Conservation (phyloP, 139 green algal species). For the Penium margaritaceum region DNA sequence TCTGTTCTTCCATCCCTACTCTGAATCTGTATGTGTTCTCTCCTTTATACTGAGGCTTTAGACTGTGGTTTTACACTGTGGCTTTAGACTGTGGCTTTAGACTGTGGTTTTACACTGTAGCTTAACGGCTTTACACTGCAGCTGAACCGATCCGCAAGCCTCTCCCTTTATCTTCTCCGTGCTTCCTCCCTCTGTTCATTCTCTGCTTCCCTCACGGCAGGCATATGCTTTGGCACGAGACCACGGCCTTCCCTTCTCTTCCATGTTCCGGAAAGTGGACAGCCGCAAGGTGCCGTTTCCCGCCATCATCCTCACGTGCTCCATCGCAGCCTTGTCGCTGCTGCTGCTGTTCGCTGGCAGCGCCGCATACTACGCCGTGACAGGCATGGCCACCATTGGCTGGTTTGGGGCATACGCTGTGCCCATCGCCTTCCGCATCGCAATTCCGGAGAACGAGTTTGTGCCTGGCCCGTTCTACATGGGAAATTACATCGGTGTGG, state of each 20-base stretch:
- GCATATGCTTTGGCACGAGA: constrained; percentile 12
- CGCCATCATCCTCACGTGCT: neutral
- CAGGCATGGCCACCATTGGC: constrained; percentile 15
- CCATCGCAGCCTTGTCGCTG: neutral
- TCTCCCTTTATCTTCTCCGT: too few species aligned
- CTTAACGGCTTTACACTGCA: too few species aligned
- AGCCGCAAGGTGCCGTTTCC: neutral
- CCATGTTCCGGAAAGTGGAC: neutral
- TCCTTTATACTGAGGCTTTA: too few species aligned
- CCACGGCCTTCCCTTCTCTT: constrained; percentile 13
- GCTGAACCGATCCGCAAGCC: too few species aligned
- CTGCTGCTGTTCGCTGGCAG: neutral
- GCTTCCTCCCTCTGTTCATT: neutral
- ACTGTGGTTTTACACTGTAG: too few species aligned
- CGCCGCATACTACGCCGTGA: constrained; percentile 8
- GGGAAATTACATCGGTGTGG: constrained; percentile 13
- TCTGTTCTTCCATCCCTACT: too few species aligned
- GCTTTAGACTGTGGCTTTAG: too few species aligned
- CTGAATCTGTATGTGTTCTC: too few species aligned
- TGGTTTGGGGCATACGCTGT: constrained; percentile 28
- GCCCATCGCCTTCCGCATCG: constrained; percentile 33
- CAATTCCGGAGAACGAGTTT: neutral
- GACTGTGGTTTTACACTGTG: too few species aligned
- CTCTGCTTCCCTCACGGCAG: neutral
- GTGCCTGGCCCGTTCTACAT: constrained; percentile 28